Base-by-base conservation (phyloP, 1,284 basidiomycete species). In the Moniliella sp. region DNA sequence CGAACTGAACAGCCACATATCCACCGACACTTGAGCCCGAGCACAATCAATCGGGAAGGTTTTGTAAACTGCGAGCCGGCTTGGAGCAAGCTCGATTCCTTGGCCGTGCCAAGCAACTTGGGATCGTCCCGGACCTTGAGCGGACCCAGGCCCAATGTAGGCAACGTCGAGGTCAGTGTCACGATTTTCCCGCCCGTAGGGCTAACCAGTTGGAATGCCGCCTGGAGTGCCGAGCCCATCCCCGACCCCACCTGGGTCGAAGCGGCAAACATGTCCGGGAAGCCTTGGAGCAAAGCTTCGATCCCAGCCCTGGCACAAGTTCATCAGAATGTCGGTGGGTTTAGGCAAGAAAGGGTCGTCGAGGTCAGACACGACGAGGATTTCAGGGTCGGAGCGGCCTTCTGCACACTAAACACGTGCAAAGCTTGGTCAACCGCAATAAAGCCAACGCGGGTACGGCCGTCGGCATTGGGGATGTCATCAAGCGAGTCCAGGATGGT, bases 21-120 rank as follows among this genome's bases (percentile, higher is more conserved):
- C 88, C 34, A 99, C 86, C 0, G 86, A 86, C 23, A 99, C 79
- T 62, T 97, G 91, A 5, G 79, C 76, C 45, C 88, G 75, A 5
- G 88, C 94, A 62, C 88, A 97, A 50, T 97, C 88, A 58, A 97
- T 97, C 12, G 91, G 83, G 49, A 97, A 94, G 0, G 82, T 84
- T 69, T 97, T 99, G 71, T 94, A 99, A 93, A 99, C 5, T 77
- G 72, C 18, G 79, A 80, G 15, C 52, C 60, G 0, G 79, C 80
- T 11, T 30, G 32, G 12, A 52, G 42, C 16, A 48, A 30, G 5
- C 36, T 45, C 44, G 61, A 29, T 40, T 78, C 79, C 69, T 94
- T 97, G 25, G 78, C 66, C 2, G 88, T 94, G 18, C 91, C 91
- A 25, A 97, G 71, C 36, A 94, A 67, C 64, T 97, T 99, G 31